Conservation (phyloP, 495 filamentous ascomycete genomes). For the Neurospora sp. region DNA sequence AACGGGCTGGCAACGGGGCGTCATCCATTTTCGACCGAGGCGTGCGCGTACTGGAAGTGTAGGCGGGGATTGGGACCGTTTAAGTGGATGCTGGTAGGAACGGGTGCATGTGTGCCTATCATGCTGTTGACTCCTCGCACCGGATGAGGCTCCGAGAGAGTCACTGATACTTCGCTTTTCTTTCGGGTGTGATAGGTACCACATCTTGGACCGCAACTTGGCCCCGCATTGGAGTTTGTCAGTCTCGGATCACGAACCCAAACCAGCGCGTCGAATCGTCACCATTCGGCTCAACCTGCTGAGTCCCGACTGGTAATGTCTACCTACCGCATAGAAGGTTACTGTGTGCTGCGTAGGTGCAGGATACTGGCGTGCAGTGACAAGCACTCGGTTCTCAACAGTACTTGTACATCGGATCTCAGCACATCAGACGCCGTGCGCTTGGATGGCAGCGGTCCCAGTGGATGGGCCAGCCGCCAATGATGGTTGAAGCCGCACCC, state of each 20-base stretch:
- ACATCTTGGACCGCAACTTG: not conserved
- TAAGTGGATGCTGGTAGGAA: not conserved
- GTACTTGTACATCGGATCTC: not conserved
- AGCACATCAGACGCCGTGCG: not conserved
- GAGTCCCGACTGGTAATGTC: slow-evolving; percentile 11
- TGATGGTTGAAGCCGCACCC: slow-evolving; percentile 2
- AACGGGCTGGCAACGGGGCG: not conserved
- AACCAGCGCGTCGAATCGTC: not conserved
- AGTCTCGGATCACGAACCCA: not conserved
- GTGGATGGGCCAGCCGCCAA: not conserved
- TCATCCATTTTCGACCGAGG: not conserved
- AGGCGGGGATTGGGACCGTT: not conserved
- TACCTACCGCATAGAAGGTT: slow-evolving; percentile 19
- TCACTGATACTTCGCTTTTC: not conserved
- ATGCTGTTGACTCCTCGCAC: not conserved
- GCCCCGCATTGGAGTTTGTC: not conserved
- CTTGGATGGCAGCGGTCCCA: not conserved
- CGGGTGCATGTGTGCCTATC: not conserved
- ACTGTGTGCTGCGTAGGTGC: slow-evolving; percentile 6
- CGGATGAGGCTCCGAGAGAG: not conserved
- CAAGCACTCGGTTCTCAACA: not conserved
- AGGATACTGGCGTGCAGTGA: not conserved
- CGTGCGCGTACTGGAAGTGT: not conserved
- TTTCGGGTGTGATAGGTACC: not conserved
- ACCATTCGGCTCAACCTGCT: slow-evolving; percentile 3